Percentiles rank a stretch among this genome's conserved stretches.
These are phyloP conservation scores for Ganoderma lucidum DNA, from an alignment of 1,284 basidiomycete genomes.

Conservation along the genomic window DNA sequence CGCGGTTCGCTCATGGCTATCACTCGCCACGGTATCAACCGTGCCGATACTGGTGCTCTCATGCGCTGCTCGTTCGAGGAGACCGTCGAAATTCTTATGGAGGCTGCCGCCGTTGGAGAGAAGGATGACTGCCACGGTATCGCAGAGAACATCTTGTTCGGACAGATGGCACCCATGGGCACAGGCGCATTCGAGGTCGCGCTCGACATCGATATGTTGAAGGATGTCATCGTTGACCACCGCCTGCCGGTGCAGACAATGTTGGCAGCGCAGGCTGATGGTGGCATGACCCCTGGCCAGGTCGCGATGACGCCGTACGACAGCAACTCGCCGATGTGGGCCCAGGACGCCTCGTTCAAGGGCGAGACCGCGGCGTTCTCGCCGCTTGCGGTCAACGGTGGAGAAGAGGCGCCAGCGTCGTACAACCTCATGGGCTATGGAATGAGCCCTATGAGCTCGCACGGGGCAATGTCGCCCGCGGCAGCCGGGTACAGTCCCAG, in stretches of 20 bases:
- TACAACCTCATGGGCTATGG: slow-evolving; percentile 82
- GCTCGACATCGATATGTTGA: slow-evolving; percentile 97
- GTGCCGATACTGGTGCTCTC: slow-evolving; percentile 95
- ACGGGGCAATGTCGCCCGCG: slow-evolving; percentile 82
- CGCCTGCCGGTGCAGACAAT: slow-evolving; percentile 90
- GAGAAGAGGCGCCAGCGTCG: slow-evolving; percentile 75
- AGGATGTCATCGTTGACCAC: slow-evolving; percentile 98
- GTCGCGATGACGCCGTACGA: slow-evolving; percentile 96
- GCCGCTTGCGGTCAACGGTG: slow-evolving; percentile 89
- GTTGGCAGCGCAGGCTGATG: slow-evolving; percentile 82
- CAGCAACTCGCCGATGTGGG: slow-evolving; percentile 86
- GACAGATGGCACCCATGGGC: slow-evolving; percentile 99
- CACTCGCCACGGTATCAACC: slow-evolving; percentile 99
- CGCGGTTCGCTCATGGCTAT: slow-evolving; percentile 97
- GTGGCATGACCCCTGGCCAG: slow-evolving; percentile 92
- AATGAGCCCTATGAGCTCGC: slow-evolving; percentile 78
- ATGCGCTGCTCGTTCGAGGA: slow-evolving; percentile 99
- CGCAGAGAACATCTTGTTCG: slow-evolving; percentile 98
- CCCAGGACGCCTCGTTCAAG: slow-evolving; percentile 71
- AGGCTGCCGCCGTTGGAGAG: slow-evolving; percentile 97
- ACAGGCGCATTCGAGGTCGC: slow-evolving; percentile 96
- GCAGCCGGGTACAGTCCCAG: slow-evolving; percentile 83
- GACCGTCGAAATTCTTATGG: slow-evolving; percentile 99
- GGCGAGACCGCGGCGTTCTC: slow-evolving; percentile 93
- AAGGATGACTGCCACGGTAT: slow-evolving; percentile 98